Base-by-base conservation (phyloP, 306 rosid genomes). In the Rosa multiflora region DNA sequence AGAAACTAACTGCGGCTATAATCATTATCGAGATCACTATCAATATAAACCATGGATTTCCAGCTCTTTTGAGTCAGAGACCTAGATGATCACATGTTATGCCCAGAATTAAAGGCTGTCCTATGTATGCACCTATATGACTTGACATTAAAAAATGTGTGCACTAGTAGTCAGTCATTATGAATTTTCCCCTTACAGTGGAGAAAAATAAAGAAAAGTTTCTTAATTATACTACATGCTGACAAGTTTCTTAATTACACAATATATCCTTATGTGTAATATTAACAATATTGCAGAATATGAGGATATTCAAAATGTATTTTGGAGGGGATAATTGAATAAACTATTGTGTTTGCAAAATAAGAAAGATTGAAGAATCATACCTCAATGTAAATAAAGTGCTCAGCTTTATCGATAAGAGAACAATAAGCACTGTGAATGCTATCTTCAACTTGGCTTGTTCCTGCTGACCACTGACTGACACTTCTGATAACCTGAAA, bases 391-490 rank as follows among this genome's bases (percentile, higher is more conserved):
- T 96, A 96, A 82, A 96, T 88, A 78, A 96, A 96, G 78, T 93
- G 80, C 86, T 96, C 99, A 53, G 99, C 90, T 87, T 90, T 96
- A 82, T 93, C 97, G 26, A 96, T 96, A 63, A 96, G 94, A 81
- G 97, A 88, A 73, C 99, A 91, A 85, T 96, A 96, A 72, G 99
- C 96, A 89, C 46, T 87, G 87, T 96, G 98, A 86, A 96, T 96
- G 86, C 99, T 93, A 72, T 88, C 92, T 86, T 96, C 99, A 6
- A 82, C 88, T 93, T 87, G 98, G 83, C 99, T 96, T 82, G 99
- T 93, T 78, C 99, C 99, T 78, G 99, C 94, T 43, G 99, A 96
- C 98, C 99, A 93, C 79, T 96, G 99, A 78, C 99, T 93, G 77
- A 96, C 98, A 39, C 99, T 93, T 90, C 99, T 91, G 80, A 96